phyloP scores from a whole-genome alignment of 2,329 filamentous ascomycete species.

The Colletotrichum simmondsii region DNA sequence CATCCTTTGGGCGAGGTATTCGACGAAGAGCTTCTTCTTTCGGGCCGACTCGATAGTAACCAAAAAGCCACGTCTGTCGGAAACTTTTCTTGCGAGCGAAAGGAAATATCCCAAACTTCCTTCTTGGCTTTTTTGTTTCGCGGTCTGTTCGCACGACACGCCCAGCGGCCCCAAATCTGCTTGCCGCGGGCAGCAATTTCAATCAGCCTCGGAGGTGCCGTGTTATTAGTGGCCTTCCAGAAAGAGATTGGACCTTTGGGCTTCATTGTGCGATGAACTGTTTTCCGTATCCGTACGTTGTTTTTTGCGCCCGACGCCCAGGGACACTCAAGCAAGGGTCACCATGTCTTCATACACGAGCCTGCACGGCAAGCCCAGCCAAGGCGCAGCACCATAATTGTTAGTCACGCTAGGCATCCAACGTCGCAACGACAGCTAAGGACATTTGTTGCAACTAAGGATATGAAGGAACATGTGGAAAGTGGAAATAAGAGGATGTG shows the following conservation, averaged over 20 bases:
- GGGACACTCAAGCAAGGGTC: slow-evolving; percentile 45
- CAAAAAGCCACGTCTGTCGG: neutral
- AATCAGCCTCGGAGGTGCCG: slow-evolving; percentile 51
- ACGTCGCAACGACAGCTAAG: neutral
- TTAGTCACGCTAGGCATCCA: neutral
- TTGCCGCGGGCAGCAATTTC: slow-evolving; percentile 31
- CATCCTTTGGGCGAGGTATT: neutral
- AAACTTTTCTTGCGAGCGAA: neutral
- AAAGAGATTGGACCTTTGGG: slow-evolving; percentile 42
- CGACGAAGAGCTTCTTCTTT: neutral
- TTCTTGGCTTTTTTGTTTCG: neutral
- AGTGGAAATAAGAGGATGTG: neutral
- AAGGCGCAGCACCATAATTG: slow-evolving; percentile 42
- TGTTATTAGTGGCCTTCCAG: slow-evolving; percentile 44
- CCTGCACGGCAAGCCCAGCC: slow-evolving; percentile 48
- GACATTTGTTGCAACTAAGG: neutral
- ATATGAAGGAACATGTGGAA: neutral
- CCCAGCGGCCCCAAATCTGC: too few relatives aligned
- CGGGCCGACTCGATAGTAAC: neutral
- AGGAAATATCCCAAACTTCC: neutral
- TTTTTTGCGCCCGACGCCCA: slow-evolving; percentile 47
- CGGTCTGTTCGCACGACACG: neutral
- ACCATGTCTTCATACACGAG: slow-evolving; percentile 46
- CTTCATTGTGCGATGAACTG: slow-evolving; percentile 31
- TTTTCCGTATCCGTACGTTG: neutral